A percentile compares a stretch with the other conserved stretches of the same genome.
These are phyloP conservation scores for Aureobasidium sp. DNA, from an alignment of 2,329 filamentous ascomycete genomes.

Conservation along the genomic window DNA sequence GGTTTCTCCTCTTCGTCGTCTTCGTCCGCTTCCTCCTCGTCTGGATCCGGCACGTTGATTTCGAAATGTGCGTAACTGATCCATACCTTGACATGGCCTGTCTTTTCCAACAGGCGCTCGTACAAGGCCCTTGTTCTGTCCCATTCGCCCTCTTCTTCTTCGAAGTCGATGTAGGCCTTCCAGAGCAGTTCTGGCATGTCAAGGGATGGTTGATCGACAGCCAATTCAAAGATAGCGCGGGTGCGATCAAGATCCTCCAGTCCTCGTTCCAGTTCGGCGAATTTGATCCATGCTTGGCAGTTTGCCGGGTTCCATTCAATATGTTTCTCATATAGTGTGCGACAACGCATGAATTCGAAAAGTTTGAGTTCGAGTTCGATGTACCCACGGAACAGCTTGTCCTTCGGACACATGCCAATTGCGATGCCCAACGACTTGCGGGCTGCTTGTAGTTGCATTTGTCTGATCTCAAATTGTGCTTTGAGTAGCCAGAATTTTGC, in stretches of 20 bases:
- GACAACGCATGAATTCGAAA: constrained; percentile 87
- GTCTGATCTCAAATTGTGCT: constrained; percentile 86
- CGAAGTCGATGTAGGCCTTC: constrained; percentile 98
- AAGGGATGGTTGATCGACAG: constrained; percentile 68
- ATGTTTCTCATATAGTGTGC: constrained; percentile 88
- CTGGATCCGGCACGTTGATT: constrained; percentile 77
- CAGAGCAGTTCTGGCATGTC: constrained; percentile 98
- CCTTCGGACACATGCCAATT: constrained; percentile 91
- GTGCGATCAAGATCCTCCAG: constrained; percentile 84
- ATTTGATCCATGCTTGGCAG: constrained; percentile 91
- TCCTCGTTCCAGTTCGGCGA: constrained; percentile 84
- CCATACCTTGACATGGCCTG: constrained; percentile 99
- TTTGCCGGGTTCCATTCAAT: constrained; percentile 87
- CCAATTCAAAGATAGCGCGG: constrained; percentile 86
- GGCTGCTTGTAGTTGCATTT: constrained; percentile 69
- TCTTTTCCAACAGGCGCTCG: constrained; percentile 85
- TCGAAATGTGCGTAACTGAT: constrained; percentile 98
- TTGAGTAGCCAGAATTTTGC: constrained; percentile 94
- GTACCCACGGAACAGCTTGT: constrained; percentile 90
- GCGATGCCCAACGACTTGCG: constrained; percentile 84
- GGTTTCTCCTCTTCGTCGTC: constrained; percentile 50
- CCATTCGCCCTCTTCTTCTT: constrained; percentile 91
- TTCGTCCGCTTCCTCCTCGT: constrained; percentile 50
- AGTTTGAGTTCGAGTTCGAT: constrained; percentile 87
- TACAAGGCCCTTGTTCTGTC: constrained; percentile 74